Conservation (phyloP, 2,329 filamentous ascomycete genomes). For the Penicillium sp. region DNA sequence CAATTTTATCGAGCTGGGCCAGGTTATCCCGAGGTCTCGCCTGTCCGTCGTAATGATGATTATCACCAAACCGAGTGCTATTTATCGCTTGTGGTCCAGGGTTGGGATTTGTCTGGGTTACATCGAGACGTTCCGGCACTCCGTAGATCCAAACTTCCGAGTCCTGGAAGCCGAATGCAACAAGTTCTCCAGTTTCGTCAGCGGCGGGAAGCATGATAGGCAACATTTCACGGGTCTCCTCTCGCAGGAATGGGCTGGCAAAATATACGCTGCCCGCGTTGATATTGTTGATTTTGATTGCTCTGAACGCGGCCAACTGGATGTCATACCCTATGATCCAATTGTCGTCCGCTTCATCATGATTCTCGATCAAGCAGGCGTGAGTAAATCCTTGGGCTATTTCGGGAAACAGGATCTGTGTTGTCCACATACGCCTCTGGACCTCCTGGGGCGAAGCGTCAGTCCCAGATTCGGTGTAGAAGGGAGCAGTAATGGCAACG, state of each 20-base stretch:
- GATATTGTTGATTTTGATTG: constrained; percentile 71
- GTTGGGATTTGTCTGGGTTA: constrained; percentile 39
- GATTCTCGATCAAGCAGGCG: constrained; percentile 61
- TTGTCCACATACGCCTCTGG: constrained; percentile 77
- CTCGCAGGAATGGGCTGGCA: constrained; percentile 59
- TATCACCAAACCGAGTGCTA: constrained; percentile 14
- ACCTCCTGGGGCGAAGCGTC: constrained; percentile 57
- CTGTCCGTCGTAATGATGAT: constrained; percentile 15
- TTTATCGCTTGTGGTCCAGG: constrained; percentile 7
- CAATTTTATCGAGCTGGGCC: constrained; percentile 34
- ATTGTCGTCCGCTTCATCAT: constrained; percentile 58
- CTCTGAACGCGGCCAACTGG: constrained; percentile 73
- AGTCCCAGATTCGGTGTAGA: constrained; percentile 61
- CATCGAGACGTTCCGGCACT: constrained; percentile 69
- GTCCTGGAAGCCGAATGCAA: constrained; percentile 70
- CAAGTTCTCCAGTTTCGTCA: constrained; percentile 67
- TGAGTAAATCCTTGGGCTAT: constrained; percentile 77
- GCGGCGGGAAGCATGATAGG: constrained; percentile 69
- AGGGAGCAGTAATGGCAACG: constrained; percentile 75
- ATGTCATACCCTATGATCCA: constrained; percentile 79
- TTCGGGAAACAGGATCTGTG: constrained; percentile 79
- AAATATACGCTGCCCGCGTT: constrained; percentile 78
- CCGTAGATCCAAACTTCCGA: constrained; percentile 78
- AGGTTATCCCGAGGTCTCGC: constrained; percentile 21
- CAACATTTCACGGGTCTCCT: constrained; percentile 56